Base-by-base conservation (phyloP, 2,329 filamentous ascomycete genomes). In the Aspergillus tubingensis region DNA sequence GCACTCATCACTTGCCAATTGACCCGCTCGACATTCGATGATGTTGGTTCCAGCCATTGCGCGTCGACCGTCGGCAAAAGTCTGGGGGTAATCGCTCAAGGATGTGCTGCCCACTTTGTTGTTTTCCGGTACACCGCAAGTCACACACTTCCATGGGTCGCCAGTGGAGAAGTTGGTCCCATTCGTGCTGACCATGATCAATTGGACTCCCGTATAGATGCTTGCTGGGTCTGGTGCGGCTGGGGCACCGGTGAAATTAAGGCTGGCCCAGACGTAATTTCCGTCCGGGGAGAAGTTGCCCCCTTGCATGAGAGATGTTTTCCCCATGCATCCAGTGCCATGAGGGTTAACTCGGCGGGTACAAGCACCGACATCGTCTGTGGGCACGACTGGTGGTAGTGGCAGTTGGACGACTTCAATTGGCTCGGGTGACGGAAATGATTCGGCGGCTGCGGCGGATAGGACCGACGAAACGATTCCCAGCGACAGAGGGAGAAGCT, bases 71-170 rank as follows among this genome's bases (percentile, higher is more conserved):
- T 78, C 75, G 2, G 67, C 65, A 54, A 81, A 82, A 0, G 73
- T 68, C 48, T 83, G 79, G 0, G 81, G 79, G 60, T 83, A 83
- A 50, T 77, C 77, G 1, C 64, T 56, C 32, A 57, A 19, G 1
- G 62, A 54, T 17, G 61, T 57, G 2, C 67, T 54, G 6, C 69
- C 70, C 3, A 65, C 47, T 1, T 70, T 64, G 49, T 80, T 77
- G 30, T 67, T 64, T 2, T 53, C 62, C 0, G 77, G 72, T 0
- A 82, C 71, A 2, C 76, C 80, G 57, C 81, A 83, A 30, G 73
- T 82, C 4, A 83, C 56, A 56, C 81, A 82, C 62, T 80, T 82
- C 79, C 80, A 83, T 0, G 75, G 52, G 60, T 81, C 79, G 0
- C 81, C 80, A 54, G 79, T 81, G 1, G 70, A 50, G 47, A 82